Percentiles rank a stretch among this genome's conserved stretches.
phyloP scores from a whole-genome alignment of 1,139 yeast genomes.

The Yamadazyma epiphylla region DNA sequence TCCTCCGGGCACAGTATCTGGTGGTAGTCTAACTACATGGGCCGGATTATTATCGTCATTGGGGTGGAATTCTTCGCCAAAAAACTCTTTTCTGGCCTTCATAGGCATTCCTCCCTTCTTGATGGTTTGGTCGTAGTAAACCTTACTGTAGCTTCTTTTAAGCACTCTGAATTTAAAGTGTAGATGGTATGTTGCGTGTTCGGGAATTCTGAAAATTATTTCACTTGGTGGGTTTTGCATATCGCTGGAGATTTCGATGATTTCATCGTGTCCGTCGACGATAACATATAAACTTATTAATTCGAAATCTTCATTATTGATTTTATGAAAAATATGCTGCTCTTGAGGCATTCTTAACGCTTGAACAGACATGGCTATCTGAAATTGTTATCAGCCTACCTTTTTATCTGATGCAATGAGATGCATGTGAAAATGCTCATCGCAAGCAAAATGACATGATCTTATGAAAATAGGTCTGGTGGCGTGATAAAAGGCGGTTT shows the following conservation, averaged over 20 bases:
- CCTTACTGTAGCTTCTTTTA: slow-evolving; percentile 18
- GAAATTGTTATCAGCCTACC: no score
- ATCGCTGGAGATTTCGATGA: slow-evolving; percentile 19
- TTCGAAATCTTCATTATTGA: slow-evolving; percentile 20
- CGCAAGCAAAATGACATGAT: no score
- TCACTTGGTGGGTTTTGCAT: slow-evolving; percentile 27
- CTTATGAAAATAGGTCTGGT: no score
- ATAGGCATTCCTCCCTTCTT: slow-evolving; percentile 29
- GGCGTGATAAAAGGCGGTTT: no score
- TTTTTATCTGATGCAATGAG: no score
- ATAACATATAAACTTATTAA: slow-evolving; percentile 23
- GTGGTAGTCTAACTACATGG: slow-evolving; percentile 22
- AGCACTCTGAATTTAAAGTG: slow-evolving; percentile 26
- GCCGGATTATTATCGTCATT: slow-evolving; percentile 15
- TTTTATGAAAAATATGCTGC: no score
- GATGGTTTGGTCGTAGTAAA: slow-evolving; percentile 31
- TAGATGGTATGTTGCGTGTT: slow-evolving; percentile 25
- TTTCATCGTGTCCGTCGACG: slow-evolving; percentile 25
- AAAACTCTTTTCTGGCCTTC: slow-evolving; percentile 20
- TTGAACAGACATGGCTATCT: no score
- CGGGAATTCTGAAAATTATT: slow-evolving; percentile 30
- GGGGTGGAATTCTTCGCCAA: slow-evolving; percentile 18
- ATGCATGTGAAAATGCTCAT: no score
- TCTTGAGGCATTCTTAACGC: no score
- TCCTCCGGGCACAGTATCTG: slow-evolving; percentile 35